Percentiles rank a stretch among this genome's conserved stretches.
Conservation (phyloP, 768 basidiomycete species). For the Russula compacta region DNA sequence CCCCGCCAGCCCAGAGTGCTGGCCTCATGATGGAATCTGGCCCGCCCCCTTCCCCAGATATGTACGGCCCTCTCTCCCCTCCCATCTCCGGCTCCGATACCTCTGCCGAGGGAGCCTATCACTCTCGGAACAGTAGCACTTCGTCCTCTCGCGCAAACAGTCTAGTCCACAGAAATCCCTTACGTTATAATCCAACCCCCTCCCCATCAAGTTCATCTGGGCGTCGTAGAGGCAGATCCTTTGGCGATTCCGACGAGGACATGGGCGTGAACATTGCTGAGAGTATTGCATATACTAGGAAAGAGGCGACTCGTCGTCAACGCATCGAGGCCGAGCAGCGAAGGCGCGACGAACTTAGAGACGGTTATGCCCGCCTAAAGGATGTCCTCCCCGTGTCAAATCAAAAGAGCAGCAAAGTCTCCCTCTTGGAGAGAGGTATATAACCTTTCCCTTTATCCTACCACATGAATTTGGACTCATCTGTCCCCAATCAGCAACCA, state of each 20-base stretch:
- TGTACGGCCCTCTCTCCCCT: constrained; percentile 79
- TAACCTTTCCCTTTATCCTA: constrained; percentile 12
- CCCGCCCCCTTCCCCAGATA: constrained; percentile 67
- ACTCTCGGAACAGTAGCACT: constrained; percentile 68
- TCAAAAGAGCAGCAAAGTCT: constrained; percentile 88
- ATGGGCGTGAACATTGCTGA: constrained; percentile 64
- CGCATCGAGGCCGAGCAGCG: constrained; percentile 88
- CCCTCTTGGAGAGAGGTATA: constrained; percentile 81
- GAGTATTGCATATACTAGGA: constrained; percentile 66
- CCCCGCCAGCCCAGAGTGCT: constrained; percentile 22
- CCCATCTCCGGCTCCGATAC: constrained; percentile 86
- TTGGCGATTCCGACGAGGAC: constrained; percentile 57
- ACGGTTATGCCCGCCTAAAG: constrained; percentile 83
- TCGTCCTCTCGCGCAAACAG: constrained; percentile 67
- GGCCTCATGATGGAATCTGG: constrained; percentile 21
- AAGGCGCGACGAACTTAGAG: constrained; percentile 79
- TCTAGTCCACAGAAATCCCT: constrained; percentile 60
- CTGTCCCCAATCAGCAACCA: constrained; percentile 46
- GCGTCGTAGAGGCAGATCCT: constrained; percentile 56
- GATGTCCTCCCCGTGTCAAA: constrained; percentile 80
- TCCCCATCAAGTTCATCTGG: constrained; percentile 68
- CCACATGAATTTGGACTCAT: not conserved
- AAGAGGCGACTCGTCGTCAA: constrained; percentile 77
- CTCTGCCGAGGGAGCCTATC: constrained; percentile 63
- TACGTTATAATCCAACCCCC: constrained; percentile 74